Percentiles rank a stretch among this genome's conserved stretches.
These are phyloP conservation scores for Trichophyton schoenleinii DNA, from an alignment of 2,329 filamentous ascomycete species.

Conservation along the genomic window DNA sequence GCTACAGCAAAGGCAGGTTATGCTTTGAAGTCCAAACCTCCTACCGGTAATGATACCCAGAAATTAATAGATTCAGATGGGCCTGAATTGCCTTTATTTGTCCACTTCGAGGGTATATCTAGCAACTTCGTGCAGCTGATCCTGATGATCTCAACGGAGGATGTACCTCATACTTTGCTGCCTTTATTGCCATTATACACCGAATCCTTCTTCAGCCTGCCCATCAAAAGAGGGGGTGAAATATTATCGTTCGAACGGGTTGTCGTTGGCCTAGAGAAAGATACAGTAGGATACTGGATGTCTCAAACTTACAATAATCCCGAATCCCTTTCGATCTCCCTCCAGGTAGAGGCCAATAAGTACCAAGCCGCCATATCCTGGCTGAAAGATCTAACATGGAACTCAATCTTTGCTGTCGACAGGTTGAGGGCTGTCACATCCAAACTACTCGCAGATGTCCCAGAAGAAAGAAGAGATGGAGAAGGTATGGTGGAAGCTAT, in stretches of 20 bases:
- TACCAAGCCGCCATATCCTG: constrained; percentile 71
- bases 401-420: constrained; percentile 73
- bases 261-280: constrained; percentile 77
- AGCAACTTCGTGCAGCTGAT: constrained; percentile 85
- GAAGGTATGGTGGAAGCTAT: constrained; percentile 47
- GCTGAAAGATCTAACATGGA: constrained; percentile 75
- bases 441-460: constrained; percentile 82
- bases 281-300: constrained; percentile 75
- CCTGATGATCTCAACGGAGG: constrained; percentile 64
- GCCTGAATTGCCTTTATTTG: constrained; percentile 59
- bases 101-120: constrained; percentile 93
- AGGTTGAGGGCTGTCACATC: constrained; percentile 51
- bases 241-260: constrained; percentile 80
- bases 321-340: constrained; percentile 67
- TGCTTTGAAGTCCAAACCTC: constrained; percentile 56
- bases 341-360: constrained; percentile 80
- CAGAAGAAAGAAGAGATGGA: constrained; percentile 80
- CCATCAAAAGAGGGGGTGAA: constrained; percentile 63
- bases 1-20: constrained; percentile 70
- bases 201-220: constrained; percentile 90
- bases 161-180: constrained; percentile 67
- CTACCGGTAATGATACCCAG: constrained; percentile 57
- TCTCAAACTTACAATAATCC: constrained; percentile 54
- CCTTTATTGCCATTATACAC: constrained; percentile 74
- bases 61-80: constrained; percentile 59